Conservation (phyloP, 2,329 filamentous ascomycete genomes). For the Stagonosporopsis rhizophila region DNA sequence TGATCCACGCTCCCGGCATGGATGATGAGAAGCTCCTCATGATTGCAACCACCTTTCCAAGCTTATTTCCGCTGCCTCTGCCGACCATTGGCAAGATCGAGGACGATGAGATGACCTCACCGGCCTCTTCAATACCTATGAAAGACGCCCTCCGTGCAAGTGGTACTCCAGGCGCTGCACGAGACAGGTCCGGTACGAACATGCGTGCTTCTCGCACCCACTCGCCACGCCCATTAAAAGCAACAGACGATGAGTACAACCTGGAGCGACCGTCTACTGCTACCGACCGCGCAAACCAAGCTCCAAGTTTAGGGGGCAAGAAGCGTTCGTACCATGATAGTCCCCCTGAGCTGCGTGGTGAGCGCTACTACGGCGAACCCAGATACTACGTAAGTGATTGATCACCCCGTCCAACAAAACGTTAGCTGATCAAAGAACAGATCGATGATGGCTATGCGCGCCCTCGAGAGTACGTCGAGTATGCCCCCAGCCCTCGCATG, state of each 20-base stretch:
- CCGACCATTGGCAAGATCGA: slow-evolving; percentile 52
- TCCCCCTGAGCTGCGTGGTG: slow-evolving; percentile 38
- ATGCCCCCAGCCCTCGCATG: slow-evolving; percentile 38
- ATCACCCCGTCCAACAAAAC: background rate
- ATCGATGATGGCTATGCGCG: slow-evolving; percentile 39
- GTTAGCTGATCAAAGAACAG: slow-evolving; percentile 38
- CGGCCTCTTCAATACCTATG: slow-evolving; percentile 40
- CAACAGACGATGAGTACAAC: slow-evolving; percentile 59
- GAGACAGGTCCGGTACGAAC: slow-evolving; percentile 32
- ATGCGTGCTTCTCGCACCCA: slow-evolving; percentile 34
- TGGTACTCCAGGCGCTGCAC: slow-evolving; percentile 27
- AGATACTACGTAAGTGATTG: slow-evolving; percentile 46
- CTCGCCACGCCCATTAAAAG: slow-evolving; percentile 43
- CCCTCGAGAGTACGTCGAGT: slow-evolving; percentile 40
- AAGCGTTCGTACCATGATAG: slow-evolving; percentile 35
- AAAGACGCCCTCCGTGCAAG: slow-evolving; percentile 32
- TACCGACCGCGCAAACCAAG: slow-evolving; percentile 23
- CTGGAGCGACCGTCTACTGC: slow-evolving; percentile 50
- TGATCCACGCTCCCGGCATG: slow-evolving; percentile 63
- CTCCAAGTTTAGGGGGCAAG: slow-evolving; percentile 24
- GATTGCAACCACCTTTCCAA: slow-evolving; percentile 60
- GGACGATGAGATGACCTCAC: slow-evolving; percentile 33
- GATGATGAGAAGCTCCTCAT: slow-evolving; percentile 62
- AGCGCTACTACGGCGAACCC: slow-evolving; percentile 40
- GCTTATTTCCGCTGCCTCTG: slow-evolving; percentile 52